Evolutionary conservation across 1,284 basidiomycete species (phyloP).

Genomic region (Boletus coffeatus): DNA sequence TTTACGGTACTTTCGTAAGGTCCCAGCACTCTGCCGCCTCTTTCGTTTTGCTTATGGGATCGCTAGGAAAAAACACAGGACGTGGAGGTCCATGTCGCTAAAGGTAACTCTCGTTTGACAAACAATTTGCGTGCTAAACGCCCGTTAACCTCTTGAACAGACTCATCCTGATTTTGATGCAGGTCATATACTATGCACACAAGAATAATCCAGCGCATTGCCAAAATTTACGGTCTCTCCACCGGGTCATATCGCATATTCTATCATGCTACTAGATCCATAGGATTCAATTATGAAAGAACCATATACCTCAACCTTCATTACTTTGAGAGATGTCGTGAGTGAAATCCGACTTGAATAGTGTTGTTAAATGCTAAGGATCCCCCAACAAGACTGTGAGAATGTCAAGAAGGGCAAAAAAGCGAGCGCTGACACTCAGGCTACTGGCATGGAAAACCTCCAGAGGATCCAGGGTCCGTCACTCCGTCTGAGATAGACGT

Average conservation of each 20-base stretch:
- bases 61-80: not conserved
- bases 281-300: slow-evolving; percentile 91
- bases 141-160: slow-evolving; percentile 24
- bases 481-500: not conserved
- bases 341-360: slow-evolving; percentile 23
- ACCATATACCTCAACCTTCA: slow-evolving; percentile 87
- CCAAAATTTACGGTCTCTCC: slow-evolving; percentile 56
- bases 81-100: not conserved
- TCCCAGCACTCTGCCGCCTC: too few relatives aligned
- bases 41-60: not conserved
- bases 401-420: slow-evolving; percentile 54
- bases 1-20: slow-evolving; percentile 1
- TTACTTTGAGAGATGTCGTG: slow-evolving; percentile 76
- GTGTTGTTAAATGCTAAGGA: slow-evolving; percentile 13
- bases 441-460: not conserved
- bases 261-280: slow-evolving; percentile 77
- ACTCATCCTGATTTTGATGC: slow-evolving; percentile 22
- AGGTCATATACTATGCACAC: slow-evolving; percentile 43
- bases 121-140: not conserved
- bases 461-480: not conserved
- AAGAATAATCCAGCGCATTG: slow-evolving; percentile 52
- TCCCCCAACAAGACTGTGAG: slow-evolving; percentile 50
- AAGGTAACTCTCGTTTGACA: not conserved
- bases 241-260: slow-evolving; percentile 78
- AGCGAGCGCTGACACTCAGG: slow-evolving; percentile 73